A percentile compares a stretch with the other conserved stretches of the same genome.
These are phyloP conservation scores for Penicillium sp. DNA, from an alignment of 2,329 filamentous ascomycete genomes.

Conservation along the genomic window DNA sequence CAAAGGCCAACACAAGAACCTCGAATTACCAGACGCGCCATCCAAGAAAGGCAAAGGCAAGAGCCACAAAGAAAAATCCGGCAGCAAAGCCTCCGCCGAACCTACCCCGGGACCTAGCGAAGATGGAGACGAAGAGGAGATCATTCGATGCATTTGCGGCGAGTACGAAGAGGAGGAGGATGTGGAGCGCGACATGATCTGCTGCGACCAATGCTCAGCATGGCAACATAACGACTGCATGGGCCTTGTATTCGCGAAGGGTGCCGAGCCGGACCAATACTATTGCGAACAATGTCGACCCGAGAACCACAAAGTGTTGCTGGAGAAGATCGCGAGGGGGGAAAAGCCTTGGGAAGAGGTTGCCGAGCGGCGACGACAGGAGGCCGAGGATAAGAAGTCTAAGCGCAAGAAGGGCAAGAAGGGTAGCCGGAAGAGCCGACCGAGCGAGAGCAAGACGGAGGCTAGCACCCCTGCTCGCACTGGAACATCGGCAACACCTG, in stretches of 20 bases:
- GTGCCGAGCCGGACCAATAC: slow-evolving; percentile 79
- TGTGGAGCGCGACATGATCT: slow-evolving; percentile 88
- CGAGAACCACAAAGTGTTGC: slow-evolving; percentile 74
- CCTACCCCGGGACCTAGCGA: slow-evolving; percentile 46
- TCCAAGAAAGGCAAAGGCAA: slow-evolving; percentile 50
- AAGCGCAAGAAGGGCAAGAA: slow-evolving; percentile 57
- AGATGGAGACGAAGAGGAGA: slow-evolving; percentile 67
- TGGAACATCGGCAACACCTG: slow-evolving; percentile 29
- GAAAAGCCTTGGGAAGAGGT: slow-evolving; percentile 83
- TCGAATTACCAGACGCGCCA: slow-evolving; percentile 66
- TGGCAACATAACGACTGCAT: slow-evolving; percentile 99
- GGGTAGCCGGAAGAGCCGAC: slow-evolving; percentile 60
- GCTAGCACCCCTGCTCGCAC: slow-evolving; percentile 40
- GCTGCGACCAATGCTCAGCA: slow-evolving; percentile 84
- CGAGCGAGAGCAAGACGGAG: slow-evolving; percentile 61
- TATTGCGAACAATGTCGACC: slow-evolving; percentile 90
- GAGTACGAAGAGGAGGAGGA: slow-evolving; percentile 82
- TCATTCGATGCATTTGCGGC: slow-evolving; percentile 92
- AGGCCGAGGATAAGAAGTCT: slow-evolving; percentile 57
- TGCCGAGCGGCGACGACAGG: slow-evolving; percentile 62
- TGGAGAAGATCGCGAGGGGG: slow-evolving; percentile 74
- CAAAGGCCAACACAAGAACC: slow-evolving; percentile 93
- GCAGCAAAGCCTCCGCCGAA: slow-evolving; percentile 48
- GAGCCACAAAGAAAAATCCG: slow-evolving; percentile 45
- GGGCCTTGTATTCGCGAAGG: slow-evolving; percentile 72